phyloP scores from a whole-genome alignment of 2,329 filamentous ascomycete genomes.

The Fusarium lyarnte region DNA sequence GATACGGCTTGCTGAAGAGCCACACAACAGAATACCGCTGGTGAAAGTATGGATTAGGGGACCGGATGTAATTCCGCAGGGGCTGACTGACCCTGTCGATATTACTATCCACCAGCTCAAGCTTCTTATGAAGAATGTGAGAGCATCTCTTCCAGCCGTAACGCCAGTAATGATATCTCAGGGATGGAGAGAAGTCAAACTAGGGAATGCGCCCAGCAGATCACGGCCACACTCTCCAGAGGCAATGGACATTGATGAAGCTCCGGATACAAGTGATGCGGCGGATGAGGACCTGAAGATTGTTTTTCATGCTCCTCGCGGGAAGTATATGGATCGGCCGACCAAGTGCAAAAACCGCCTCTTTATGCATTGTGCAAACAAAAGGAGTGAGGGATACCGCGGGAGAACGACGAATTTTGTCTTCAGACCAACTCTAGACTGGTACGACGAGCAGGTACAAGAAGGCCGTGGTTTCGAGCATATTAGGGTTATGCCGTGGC shows the following conservation, averaged over 20 bases:
- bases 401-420: slow-evolving; percentile 44
- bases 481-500: slow-evolving; percentile 57
- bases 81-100: slow-evolving; percentile 52
- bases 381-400: background rate
- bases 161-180: slow-evolving; percentile 40
- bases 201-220: background rate
- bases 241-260: slow-evolving; percentile 33
- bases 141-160: slow-evolving; percentile 49
- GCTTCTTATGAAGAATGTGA: slow-evolving; percentile 46
- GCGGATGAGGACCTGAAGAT: slow-evolving; percentile 44
- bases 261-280: background rate
- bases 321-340: slow-evolving; percentile 21
- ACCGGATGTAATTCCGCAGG: slow-evolving; percentile 36
- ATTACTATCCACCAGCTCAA: slow-evolving; percentile 53
- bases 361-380: slow-evolving; percentile 48
- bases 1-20: slow-evolving; percentile 49
- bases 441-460: slow-evolving; percentile 59
- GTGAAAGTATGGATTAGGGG: slow-evolving; percentile 58
- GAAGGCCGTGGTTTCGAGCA: slow-evolving; percentile 62
- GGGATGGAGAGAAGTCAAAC: slow-evolving; percentile 53
- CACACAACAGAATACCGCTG: slow-evolving; percentile 45
- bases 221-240: slow-evolving; percentile 8
- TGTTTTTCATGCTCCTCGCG: slow-evolving; percentile 60
- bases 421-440: slow-evolving; percentile 60
- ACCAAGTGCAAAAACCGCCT: slow-evolving; percentile 57